Base-by-base conservation (phyloP, 257 asterid genomes). In the Coffea canephora region DNA sequence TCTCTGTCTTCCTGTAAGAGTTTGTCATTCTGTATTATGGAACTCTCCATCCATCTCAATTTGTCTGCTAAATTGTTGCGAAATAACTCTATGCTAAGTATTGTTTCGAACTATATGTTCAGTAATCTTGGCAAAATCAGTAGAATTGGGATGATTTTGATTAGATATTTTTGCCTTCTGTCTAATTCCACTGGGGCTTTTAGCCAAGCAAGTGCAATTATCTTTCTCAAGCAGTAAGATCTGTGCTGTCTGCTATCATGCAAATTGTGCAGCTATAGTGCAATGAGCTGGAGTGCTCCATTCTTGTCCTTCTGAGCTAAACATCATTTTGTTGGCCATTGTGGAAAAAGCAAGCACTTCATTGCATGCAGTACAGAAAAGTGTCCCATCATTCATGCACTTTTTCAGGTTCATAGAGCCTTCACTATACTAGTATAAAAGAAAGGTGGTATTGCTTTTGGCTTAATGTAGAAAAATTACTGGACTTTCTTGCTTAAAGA, bases 291-390 rank as follows among this genome's bases (percentile, higher is more conserved):
- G 8, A 64, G 49, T 23, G 52, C 48, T 46, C 52, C 59, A 62
- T 67, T 39, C 36, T 74, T 74, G 69, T 74, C n/a, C 31, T 75
- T 57, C 31, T 13, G 1, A 11, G 43, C 68, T 39, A 59, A 75
- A 50, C n/a, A 75, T 68, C 59, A 18, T 64, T 62, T 76, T 45
- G 64, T 46, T 69, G 14, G 72, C 79, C 34, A 62, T 34, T 43
- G 46, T 27, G 36, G 36, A 19, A 73, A 73, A 73, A 23, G 61
- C 27, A 23, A 46, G 45, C 21, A n/a, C 36, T 41, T 50, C 72
- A 76, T 64, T 61, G 52, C 27, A 62, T 61, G 52, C 27, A 62
- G 45, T 43, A 27, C 27, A 46, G 27, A 76, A 41, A 45, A 76
- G 1, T 76, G 45, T 45, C 64, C 54, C 49, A 39, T 39, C 43